phyloP scores from a whole-genome alignment of 176 grass and related monocot genomes.

The Aegilops umbellulata region DNA sequence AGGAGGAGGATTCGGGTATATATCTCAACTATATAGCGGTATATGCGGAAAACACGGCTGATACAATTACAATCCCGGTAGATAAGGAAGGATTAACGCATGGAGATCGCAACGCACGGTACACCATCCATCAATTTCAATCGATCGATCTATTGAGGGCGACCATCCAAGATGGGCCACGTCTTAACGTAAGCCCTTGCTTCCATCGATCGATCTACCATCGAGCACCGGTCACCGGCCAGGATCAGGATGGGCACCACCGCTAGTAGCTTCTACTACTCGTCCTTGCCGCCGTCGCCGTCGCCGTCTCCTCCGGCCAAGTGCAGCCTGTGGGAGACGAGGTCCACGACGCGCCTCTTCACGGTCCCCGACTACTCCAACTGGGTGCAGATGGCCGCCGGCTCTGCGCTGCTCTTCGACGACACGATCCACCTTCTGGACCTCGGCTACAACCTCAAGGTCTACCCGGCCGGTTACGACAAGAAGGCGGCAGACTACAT shows the following conservation, averaged over 20 bases:
- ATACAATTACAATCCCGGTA: too few relatives aligned
- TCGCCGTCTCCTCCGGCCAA: not conserved
- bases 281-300: too few relatives aligned
- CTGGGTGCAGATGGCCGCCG: not conserved
- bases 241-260: not conserved
- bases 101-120: not conserved
- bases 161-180: too few relatives aligned
- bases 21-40: too few relatives aligned
- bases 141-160: not conserved
- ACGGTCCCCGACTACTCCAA: not conserved
- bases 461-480: not conserved
- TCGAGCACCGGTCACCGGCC: not conserved
- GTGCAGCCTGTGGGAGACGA: not conserved
- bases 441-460: not conserved
- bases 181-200: too few relatives aligned
- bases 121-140: not conserved
- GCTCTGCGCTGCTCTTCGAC: not conserved
- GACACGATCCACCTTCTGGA: not conserved
- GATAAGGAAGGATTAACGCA: too few relatives aligned
- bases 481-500: not conserved
- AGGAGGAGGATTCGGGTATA: too few relatives aligned
- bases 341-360: not conserved
- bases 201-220: not conserved
- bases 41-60: too few relatives aligned
- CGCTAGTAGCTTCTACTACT: not conserved